Percentiles rank a stretch among this genome's conserved stretches.
These are phyloP conservation scores for Citrullus mucosospermus DNA, from an alignment of 306 rosid species.

Conservation along the genomic window DNA sequence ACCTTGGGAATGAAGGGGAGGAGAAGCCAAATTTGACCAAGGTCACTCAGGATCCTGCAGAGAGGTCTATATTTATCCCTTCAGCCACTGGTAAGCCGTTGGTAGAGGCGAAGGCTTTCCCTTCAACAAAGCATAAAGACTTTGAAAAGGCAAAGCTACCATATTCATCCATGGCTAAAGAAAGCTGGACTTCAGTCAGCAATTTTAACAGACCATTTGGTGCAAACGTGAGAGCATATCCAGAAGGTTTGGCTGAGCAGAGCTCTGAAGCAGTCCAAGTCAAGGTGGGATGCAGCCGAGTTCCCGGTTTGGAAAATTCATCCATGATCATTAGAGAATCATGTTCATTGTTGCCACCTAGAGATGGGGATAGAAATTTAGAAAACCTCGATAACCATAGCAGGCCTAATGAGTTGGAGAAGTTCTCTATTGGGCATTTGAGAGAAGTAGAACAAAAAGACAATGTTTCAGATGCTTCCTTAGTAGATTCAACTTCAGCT, in stretches of 20 bases:
- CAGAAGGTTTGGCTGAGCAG: constrained; percentile 8
- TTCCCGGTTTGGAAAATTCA: not conserved
- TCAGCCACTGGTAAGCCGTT: constrained; percentile 21
- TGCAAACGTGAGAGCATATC: constrained; percentile 12
- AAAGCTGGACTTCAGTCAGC: constrained; percentile 18
- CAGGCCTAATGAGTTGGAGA: constrained; percentile 18
- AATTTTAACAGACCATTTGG: constrained; percentile 24
- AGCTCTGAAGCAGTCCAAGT: constrained; percentile 22
- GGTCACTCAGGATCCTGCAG: constrained; percentile 17
- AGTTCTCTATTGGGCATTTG: constrained; percentile 13
- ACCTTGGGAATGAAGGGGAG: constrained; percentile 13
- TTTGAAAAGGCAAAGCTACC: constrained; percentile 18
- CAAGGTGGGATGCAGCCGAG: constrained; percentile 8
- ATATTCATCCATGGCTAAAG: constrained; percentile 17
- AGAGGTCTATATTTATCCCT: constrained; percentile 17
- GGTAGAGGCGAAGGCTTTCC: constrained; percentile 17
- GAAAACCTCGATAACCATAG: constrained; percentile 15
- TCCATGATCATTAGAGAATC: constrained; percentile 9
- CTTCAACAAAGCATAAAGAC: constrained; percentile 13
- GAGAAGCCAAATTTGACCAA: constrained; percentile 14
- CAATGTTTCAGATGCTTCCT: constrained; percentile 15
- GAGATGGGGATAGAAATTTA: constrained; percentile 16
- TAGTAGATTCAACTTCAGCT: constrained; percentile 10
- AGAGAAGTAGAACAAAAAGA: constrained; percentile 7
- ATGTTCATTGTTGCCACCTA: constrained; percentile 8